phyloP scores from a whole-genome alignment of 306 rosid species.

The Corylus americana region DNA sequence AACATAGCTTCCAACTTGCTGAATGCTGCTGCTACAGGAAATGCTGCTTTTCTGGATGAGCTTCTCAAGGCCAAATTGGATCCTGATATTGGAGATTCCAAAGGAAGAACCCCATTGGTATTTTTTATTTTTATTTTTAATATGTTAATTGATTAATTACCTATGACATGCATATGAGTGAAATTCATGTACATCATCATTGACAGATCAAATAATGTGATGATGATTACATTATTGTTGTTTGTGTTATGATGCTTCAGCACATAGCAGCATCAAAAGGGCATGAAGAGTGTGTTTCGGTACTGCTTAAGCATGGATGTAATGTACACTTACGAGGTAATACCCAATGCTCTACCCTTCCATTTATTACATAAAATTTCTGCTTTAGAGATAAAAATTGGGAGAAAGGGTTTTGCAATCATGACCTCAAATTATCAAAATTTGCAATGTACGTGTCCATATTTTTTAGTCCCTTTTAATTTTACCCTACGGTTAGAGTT shows the following conservation, averaged over 20 bases:
- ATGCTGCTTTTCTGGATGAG: slow-evolving; percentile 75
- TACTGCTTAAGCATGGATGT: slow-evolving; percentile 64
- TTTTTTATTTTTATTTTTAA: not conserved
- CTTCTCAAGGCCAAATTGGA: slow-evolving; percentile 77
- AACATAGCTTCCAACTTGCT: slow-evolving; percentile 49
- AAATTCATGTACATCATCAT: not conserved
- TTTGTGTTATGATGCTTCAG: slow-evolving; percentile 37
- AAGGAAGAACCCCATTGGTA: slow-evolving; percentile 84
- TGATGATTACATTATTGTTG: slow-evolving; percentile 6
- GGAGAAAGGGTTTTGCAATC: too few relatives aligned
- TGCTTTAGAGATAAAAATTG: not conserved
- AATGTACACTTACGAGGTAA: slow-evolving; percentile 62
- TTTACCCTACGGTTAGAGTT: too few relatives aligned
- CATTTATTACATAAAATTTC: not conserved
- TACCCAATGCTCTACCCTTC: not conserved
- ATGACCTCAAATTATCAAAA: too few relatives aligned
- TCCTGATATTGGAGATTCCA: slow-evolving; percentile 68
- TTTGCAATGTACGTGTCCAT: too few relatives aligned
- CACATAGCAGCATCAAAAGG: slow-evolving; percentile 82
- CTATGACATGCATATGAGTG: too few relatives aligned
- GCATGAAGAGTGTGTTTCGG: slow-evolving; percentile 69
- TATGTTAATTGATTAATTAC: slow-evolving; percentile 1
- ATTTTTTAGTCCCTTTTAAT: too few relatives aligned
- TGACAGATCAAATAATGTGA: slow-evolving; percentile 1
- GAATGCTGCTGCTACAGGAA: slow-evolving; percentile 60